phyloP scores from a whole-genome alignment of 148 eudicot genomes.

The Nepenthes mirabilis region DNA sequence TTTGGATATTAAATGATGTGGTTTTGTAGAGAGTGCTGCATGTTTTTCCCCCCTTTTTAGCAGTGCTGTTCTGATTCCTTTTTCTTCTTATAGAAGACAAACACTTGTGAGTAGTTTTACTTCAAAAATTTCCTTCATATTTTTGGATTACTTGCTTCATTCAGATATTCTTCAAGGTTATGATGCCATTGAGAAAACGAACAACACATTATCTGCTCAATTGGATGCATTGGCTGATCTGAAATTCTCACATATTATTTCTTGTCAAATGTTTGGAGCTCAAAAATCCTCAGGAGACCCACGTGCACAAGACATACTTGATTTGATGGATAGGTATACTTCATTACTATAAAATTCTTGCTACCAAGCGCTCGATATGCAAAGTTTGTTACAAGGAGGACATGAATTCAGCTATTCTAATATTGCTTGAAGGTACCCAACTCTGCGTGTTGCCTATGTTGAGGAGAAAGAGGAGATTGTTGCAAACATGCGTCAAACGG shows the following conservation, averaged over 20 bases:
- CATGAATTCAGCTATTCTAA: background rate
- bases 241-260: conserved; percentile 73
- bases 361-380: background rate
- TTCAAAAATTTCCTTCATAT: background rate
- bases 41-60: no score
- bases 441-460: conserved; percentile 91
- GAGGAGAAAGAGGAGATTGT: conserved; percentile 66
- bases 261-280: conserved; percentile 86
- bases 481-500: conserved; percentile 19
- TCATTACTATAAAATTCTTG: background rate
- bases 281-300: conserved; percentile 74
- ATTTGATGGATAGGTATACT: conserved; percentile 58
- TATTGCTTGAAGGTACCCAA: conserved; percentile 54
- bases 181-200: conserved; percentile 60
- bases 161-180: conserved; percentile 82
- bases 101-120: conserved; percentile 1
- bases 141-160: conserved; percentile 9
- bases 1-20: no score
- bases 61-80: no score
- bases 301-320: conserved; percentile 75
- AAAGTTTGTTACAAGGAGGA: background rate
- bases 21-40: no score
- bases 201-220: conserved; percentile 66
- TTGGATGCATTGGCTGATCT: conserved; percentile 83
- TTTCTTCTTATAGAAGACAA: background rate